phyloP scores from a whole-genome alignment of 768 basidiomycete genomes.

The Suillus hirtellus region DNA sequence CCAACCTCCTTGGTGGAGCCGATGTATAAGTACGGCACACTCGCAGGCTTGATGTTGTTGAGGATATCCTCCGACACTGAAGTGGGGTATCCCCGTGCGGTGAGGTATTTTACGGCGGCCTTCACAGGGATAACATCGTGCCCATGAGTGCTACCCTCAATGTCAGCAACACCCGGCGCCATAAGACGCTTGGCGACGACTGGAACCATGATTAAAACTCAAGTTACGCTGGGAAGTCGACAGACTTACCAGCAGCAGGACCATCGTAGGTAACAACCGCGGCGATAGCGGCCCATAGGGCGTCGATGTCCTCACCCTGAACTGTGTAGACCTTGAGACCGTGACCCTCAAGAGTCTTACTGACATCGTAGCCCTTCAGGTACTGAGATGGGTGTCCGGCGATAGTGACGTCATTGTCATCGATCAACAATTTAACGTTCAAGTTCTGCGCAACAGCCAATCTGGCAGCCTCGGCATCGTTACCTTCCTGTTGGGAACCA shows the following conservation, averaged over 20 bases:
- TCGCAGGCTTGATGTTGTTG: conserved; percentile 58
- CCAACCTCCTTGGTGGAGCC: conserved; percentile 75
- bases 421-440: conserved; percentile 85
- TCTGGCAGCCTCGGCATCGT: conserved; percentile 87
- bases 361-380: conserved; percentile 73
- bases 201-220: conserved; percentile 24
- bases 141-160: conserved; percentile 77
- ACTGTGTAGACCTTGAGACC: conserved; percentile 75
- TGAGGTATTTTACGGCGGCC: conserved; percentile 74
- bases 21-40: conserved; percentile 58
- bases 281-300: conserved; percentile 68
- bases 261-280: conserved; percentile 61
- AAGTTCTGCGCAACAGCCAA: conserved; percentile 81
- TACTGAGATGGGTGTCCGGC: conserved; percentile 90
- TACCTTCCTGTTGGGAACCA: conserved; percentile 89
- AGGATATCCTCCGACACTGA: conserved; percentile 53
- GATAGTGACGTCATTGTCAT: conserved; percentile 91
- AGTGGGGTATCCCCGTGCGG: conserved; percentile 56
- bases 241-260: conserved; percentile 67
- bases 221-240: neutral
- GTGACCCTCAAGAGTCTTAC: conserved; percentile 76
- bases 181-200: conserved; percentile 71
- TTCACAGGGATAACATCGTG: conserved; percentile 88
- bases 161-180: conserved; percentile 70
- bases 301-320: conserved; percentile 78